These are phyloP conservation scores for Kalanchoe fedtschenkoi DNA, from an alignment of 164 flowering plant genomes.

Conservation along the genomic window DNA sequence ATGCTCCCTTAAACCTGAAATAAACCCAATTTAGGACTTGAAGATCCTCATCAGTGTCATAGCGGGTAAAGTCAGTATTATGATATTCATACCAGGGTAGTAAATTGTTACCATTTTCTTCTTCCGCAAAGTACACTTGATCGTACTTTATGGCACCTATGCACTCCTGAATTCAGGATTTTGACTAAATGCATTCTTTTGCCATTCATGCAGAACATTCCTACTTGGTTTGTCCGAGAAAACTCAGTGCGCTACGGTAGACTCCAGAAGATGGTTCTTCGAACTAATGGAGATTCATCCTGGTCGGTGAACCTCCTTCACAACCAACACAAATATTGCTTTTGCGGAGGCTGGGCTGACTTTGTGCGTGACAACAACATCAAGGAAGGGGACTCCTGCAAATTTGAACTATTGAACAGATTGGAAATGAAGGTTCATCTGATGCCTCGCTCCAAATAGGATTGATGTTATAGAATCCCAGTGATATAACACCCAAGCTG, in stretches of 20 bases:
- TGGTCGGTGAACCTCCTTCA: not conserved
- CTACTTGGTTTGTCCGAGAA: not conserved
- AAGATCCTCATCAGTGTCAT: no score
- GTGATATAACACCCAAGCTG: not conserved
- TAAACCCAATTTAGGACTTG: no score
- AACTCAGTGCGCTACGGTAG: not conserved
- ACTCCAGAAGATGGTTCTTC: not conserved
- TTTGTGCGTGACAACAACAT: constrained; percentile 23
- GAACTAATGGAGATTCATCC: not conserved
- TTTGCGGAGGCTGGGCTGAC: constrained; percentile 23
- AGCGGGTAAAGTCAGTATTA: no score
- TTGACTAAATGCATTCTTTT: not conserved
- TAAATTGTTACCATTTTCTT: not conserved
- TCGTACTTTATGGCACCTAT: not conserved
- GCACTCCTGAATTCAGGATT: not conserved
- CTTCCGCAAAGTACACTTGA: not conserved
- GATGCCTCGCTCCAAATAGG: not conserved
- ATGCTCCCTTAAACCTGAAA: no score
- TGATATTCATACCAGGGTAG: not conserved
- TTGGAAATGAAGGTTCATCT: constrained; percentile 1
- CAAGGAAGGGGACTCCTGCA: constrained; percentile 24
- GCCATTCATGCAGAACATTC: not conserved
- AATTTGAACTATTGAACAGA: constrained; percentile 16
- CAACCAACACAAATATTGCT: not conserved
- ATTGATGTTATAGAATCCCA: not conserved